phyloP scores from a whole-genome alignment of 2,329 filamentous ascomycete species.

The Hypoxylon sp. region DNA sequence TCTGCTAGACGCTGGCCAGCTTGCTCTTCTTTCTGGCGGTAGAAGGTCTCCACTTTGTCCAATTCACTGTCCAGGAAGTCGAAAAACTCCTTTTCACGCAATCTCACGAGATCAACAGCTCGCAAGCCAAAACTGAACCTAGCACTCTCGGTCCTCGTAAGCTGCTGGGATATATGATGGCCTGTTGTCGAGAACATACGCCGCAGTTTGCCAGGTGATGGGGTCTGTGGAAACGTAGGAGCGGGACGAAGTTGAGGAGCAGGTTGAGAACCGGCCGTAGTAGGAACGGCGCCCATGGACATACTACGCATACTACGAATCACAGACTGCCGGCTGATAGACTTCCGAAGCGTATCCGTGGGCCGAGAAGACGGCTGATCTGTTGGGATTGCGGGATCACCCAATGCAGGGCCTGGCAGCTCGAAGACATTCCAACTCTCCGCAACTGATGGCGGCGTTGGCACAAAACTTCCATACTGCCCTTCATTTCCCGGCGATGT shows the following conservation, averaged over 20 bases:
- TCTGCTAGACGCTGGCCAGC: conserved; percentile 79
- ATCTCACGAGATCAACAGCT: conserved; percentile 69
- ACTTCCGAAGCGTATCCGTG: conserved; percentile 34
- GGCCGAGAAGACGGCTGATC: conserved; percentile 32
- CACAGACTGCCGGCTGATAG: conserved; percentile 50
- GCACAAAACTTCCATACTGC: conserved; percentile 69
- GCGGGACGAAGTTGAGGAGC: conserved; percentile 38
- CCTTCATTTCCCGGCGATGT: conserved; percentile 56
- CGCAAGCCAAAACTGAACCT: conserved; percentile 62
- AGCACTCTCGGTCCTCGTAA: conserved; percentile 55
- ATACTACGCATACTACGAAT: conserved; percentile 60
- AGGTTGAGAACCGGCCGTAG: conserved; percentile 25
- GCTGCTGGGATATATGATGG: conserved; percentile 50
- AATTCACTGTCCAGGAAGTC: conserved; percentile 86
- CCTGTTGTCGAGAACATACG: conserved; percentile 60
- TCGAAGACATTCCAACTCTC: conserved; percentile 62
- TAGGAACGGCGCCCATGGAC: conserved; percentile 51
- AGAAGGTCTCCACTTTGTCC: conserved; percentile 93
- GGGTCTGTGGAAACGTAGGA: conserved; percentile 45
- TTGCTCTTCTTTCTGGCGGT: conserved; percentile 88
- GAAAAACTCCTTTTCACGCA: conserved; percentile 88
- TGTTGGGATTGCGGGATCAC: conserved; percentile 31
- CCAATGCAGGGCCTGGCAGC: conserved; percentile 69
- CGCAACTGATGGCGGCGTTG: conserved; percentile 57
- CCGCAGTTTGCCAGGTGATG: conserved; percentile 54